Evolutionary conservation across 345 rosid genomes (phyloP), one percentile per base, ranked within the genome.

Genomic region (Geranium rotundifolium): DNA sequence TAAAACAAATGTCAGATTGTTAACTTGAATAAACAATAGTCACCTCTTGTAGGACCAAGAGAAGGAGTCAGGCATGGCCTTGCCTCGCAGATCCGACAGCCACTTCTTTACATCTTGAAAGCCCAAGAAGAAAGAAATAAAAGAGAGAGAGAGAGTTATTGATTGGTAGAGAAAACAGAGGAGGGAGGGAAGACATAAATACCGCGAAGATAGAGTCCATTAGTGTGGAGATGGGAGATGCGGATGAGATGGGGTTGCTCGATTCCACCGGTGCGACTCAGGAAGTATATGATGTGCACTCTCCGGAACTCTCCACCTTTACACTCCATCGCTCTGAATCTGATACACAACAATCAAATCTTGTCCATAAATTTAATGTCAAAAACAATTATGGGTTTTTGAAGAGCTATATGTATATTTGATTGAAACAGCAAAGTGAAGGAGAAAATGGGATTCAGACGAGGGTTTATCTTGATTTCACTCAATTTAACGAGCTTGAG

Each of bases 41-140:
- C 41, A 88, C 96, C 89, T 89, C 67, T 86, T 86, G 58, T 80
- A 86, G 30, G 96, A 86, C 96, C 96, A 86, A 69, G 73, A 50
- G 62, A 83, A 89, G 41, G 85, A 70, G 29, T 76, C 79, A 3
- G 88, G 86, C 85, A 86, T 72, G 5, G 85, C 85, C 72, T 81
- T 80, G 41, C 96, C 95, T 64, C 91, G 74, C 79, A 85, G 73
- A 9, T 84, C 83, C 0, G 76, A 80, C 61, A 89, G 71, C 96
- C 96, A 82, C 74, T 81, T 72, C 77, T 86, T 89, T 27, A 86
- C 80, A 75, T 89, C 95, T 86, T 37, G 4, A 54, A 5, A 46
- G 15, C 1, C 13, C 52, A 2, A 15, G 13, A n/a, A 16, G 3
- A 14, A 16, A 5, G 46, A 18, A 27, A 19, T 17, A 20, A 67